Evolutionary conservation across 805 yeast genomes (phyloP), one percentile per base, ranked within the genome.

Genomic region (Jamesozyma gamospora): DNA sequence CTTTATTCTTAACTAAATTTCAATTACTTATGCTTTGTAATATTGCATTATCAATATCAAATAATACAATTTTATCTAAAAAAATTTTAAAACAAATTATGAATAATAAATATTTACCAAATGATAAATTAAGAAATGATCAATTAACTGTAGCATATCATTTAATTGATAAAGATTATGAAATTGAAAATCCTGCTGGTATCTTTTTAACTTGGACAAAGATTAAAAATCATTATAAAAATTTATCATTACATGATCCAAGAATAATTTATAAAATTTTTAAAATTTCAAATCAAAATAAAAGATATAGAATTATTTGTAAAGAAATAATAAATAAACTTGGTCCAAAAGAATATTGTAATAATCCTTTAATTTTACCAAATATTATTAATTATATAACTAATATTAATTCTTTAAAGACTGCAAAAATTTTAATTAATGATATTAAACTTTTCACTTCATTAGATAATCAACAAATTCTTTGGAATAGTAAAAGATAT

Each of bases 361-460:
- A 56, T 35, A 47, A 51, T 34, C 50, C 58, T 1, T 40, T 55
- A 9, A 33, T 57, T 12, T 32, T 57, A 14, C 60, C 59, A 6
- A 34, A 45, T 5, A 34, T 57, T 2, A 48, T 57, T 8, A 43
- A 45, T 18, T 56, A 45, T 38, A 44, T 48, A 6, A 45, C 56
- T 1, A 42, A 41, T 16, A 39, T 39, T 0, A 36, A 40, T 17
- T 39, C 49, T 31, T 35, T 52, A 4, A 2, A 32, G 14, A 14
- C 42, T 21, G 56, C 58, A 1, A 42, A 44, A 27, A 37, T 33
- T 16, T 13, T 57, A 3, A 52, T 57, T 49, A 31, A 42, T 6
- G 41, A 50, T 33, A 50, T 56, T 17, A 48, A 53, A 36, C 30
- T 18, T n/a, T 36, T 40, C 32, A 42, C 53, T 4, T 30, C 38